phyloP scores from a whole-genome alignment of 2,329 filamentous ascomycete genomes.

The Ceratocystis destructans region DNA sequence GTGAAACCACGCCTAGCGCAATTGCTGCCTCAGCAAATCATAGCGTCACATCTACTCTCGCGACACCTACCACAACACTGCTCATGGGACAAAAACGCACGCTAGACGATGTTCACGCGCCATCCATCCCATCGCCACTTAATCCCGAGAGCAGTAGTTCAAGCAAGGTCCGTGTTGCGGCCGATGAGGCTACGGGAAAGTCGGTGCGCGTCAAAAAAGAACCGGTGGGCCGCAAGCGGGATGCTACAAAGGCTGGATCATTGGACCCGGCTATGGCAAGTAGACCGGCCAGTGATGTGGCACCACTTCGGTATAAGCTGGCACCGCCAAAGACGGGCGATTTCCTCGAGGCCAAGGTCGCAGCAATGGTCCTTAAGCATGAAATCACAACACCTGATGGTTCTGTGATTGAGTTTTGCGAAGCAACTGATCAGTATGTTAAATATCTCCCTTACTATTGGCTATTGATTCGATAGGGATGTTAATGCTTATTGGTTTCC shows the following conservation, averaged over 20 bases:
- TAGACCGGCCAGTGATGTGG: constrained; percentile 30
- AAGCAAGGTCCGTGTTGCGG: constrained; percentile 27
- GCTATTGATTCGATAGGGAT: too few species aligned
- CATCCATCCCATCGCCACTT: constrained; percentile 58
- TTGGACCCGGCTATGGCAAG: constrained; percentile 37
- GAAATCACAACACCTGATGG: constrained; percentile 37
- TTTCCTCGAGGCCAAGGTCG: constrained; percentile 45
- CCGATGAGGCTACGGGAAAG: constrained; percentile 38
- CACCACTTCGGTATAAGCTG: constrained; percentile 48
- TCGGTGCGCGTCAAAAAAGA: constrained; percentile 48
- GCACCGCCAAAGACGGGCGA: constrained; percentile 49
- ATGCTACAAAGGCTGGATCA: constrained; percentile 43
- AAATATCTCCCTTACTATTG: too few species aligned
- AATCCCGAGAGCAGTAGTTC: constrained; percentile 42
- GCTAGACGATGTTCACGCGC: constrained; percentile 56
- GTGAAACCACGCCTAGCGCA: constrained; percentile 11
- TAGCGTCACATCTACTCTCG: background rate
- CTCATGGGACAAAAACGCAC: constrained; percentile 50
- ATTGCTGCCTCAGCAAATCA: background rate
- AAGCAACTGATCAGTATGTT: constrained; percentile 50
- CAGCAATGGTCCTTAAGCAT: constrained; percentile 44
- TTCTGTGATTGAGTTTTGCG: constrained; percentile 42
- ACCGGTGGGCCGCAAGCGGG: constrained; percentile 49
- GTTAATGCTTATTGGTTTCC: background rate
- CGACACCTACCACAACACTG: constrained; percentile 28